Evolutionary conservation across 805 yeast species (phyloP), one percentile per base, ranked within the genome.

Genomic region (Candida endomychidarum): DNA sequence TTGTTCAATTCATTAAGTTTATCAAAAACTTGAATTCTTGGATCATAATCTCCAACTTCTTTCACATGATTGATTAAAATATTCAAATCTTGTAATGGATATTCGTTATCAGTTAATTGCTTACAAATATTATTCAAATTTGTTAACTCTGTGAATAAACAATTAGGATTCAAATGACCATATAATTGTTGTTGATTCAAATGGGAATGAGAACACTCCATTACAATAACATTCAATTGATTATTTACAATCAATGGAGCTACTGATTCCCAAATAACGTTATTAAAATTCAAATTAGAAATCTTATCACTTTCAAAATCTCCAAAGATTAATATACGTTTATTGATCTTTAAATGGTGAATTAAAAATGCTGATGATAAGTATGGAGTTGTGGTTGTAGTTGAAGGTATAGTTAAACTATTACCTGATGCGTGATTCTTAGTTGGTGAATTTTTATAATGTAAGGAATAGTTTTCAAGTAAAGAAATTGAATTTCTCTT

Each of bases 131-230:
- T 47, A 48, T 21, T 29, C 9, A 68, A 52, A 19, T 42, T 46
- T 11, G 37, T 34, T 18, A 90, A 62, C 52, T 87, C 96, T 5
- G 62, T 53, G 9, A 85, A 70, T 20, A 89, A 58, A 48, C 74
- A 73, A 2, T 58, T 50, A 3, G 96, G 95, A 9, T 84, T 81
- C 60, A 89, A 55, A 61, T 89, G 97, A 2, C 97, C 97, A 56
- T 78, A 89, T 18, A 87, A 53, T 5, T 70, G 69, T 8, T 65
- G 59, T 1, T 67, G 64, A 45, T 70, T 68, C 2, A 70, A 52
- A 23, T 40, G 40, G 1, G 49, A 34, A 37, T 54, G 57, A 1
- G 96, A 86, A 54, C 97, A 89, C 58, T 89, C 97, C 17, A 90
- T 75, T 11, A 88, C 58, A 1, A 89, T 74, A 0, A 80, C 78